Conservation (phyloP, 352 stramenopile genomes). For the Phytophthora syringae region DNA sequence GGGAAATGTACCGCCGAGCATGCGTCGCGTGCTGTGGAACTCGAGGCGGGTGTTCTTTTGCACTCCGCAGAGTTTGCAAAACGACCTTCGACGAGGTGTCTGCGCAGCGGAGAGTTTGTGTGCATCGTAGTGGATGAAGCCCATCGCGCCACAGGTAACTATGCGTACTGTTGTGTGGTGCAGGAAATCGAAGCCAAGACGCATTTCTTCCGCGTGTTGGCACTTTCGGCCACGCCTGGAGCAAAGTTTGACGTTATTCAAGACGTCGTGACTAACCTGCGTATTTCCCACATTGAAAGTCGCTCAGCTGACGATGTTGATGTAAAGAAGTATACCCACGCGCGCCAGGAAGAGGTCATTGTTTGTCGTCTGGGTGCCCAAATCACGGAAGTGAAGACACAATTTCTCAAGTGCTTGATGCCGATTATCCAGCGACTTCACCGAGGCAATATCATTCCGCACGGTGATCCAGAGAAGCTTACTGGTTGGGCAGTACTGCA, state of each 20-base stretch:
- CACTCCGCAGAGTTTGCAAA: constrained; percentile 98
- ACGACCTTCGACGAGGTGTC: constrained; percentile 92
- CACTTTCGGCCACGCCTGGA: constrained; percentile 97
- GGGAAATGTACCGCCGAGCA: constrained; percentile 73
- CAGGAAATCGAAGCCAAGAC: constrained; percentile 71
- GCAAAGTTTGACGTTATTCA: constrained; percentile 96
- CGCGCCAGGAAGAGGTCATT: constrained; percentile 85
- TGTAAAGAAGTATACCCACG: constrained; percentile 91
- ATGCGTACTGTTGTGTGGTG: constrained; percentile 96
- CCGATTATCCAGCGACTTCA: constrained; percentile 69
- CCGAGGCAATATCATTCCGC: constrained; percentile 62
- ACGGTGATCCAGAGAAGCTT: constrained; percentile 80
- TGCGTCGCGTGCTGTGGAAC: constrained; percentile 89
- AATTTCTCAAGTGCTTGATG: constrained; percentile 70
- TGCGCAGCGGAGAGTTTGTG: constrained; percentile 89
- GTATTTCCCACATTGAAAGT: constrained; percentile 95
- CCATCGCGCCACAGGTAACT: constrained; percentile 97
- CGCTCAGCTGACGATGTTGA: constrained; percentile 94
- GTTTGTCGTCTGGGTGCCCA: constrained; percentile 67
- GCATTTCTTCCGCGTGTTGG: constrained; percentile 91
- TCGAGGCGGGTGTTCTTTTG: constrained; percentile 98
- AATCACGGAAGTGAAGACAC: constrained; percentile 69
- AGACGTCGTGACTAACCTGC: constrained; percentile 95
- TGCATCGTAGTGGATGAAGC: constrained; percentile 98
- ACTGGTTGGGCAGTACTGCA: constrained; percentile 83